Conservation (phyloP, 148 eudicot genomes). For the Gaultheria prostrata region DNA sequence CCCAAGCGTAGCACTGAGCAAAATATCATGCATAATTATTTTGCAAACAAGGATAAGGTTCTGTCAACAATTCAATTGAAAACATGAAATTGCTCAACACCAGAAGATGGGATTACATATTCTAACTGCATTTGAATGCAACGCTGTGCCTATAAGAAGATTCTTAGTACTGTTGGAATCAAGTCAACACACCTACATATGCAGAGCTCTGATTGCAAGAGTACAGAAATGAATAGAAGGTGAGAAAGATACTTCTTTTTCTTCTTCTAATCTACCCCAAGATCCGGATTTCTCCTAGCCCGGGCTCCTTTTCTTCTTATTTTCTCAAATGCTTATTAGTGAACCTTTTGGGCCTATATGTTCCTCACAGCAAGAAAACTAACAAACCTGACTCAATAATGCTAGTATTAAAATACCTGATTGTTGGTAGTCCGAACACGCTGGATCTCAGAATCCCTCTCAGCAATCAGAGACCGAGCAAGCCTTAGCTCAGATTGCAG, state of each 20-base stretch:
- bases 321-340: neutral
- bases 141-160: neutral
- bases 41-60: neutral
- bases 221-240: neutral
- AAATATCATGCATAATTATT: neutral
- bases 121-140: neutral
- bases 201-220: neutral
- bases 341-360: neutral
- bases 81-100: neutral
- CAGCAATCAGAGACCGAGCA: conserved; percentile 93
- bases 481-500: conserved; percentile 87
- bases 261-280: neutral
- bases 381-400: neutral
- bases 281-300: neutral
- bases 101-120: neutral
- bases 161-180: neutral
- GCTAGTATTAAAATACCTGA: conserved; percentile 54
- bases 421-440: conserved; percentile 76
- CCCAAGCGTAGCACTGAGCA: neutral
- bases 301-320: neutral
- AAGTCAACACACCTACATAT: neutral
- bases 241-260: neutral
- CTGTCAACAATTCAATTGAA: neutral
- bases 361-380: neutral
- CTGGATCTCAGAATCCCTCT: conserved; percentile 81